Percentiles rank a stretch among this genome's conserved stretches.
Conservation (phyloP, 441 rosid genomes). For the Pelargonium myrrhifolium region DNA sequence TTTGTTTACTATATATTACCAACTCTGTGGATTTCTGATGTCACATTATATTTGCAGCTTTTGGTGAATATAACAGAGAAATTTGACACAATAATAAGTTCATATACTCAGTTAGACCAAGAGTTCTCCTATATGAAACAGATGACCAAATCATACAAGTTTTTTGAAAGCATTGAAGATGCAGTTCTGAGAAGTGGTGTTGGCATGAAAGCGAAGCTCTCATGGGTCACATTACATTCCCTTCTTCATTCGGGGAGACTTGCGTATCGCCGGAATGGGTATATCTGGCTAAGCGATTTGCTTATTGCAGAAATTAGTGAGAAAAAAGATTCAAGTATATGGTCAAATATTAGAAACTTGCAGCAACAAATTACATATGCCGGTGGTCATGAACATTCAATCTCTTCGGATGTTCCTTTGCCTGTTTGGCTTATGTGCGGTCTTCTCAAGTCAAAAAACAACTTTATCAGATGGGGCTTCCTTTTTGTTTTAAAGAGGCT, state of each 20-base stretch:
- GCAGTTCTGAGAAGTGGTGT: conserved; percentile 36
- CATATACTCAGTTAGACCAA: conserved; percentile 81
- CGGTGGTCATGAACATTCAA: conserved; percentile 55
- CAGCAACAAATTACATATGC: conserved; percentile 58
- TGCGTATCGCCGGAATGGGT: conserved; percentile 78
- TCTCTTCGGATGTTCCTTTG: conserved; percentile 69
- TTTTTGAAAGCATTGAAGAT: conserved; percentile 43
- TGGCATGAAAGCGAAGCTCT: conserved; percentile 47
- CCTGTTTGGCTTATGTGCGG: conserved; percentile 84
- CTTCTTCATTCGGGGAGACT: conserved; percentile 91
- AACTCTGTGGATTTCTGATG: conserved; percentile 13
- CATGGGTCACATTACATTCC: conserved; percentile 92
- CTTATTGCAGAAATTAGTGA: conserved; percentile 83
- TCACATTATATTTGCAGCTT: conserved; percentile 48
- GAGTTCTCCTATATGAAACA: conserved; percentile 80
- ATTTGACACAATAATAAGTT: conserved; percentile 65
- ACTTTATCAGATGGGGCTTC: conserved; percentile 77
- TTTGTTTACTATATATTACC: neutral
- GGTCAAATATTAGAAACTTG: conserved; percentile 66
- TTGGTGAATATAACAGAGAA: conserved; percentile 75
- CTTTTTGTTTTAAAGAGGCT: conserved; percentile 79
- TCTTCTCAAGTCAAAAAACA: conserved; percentile 81
- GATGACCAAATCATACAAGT: conserved; percentile 67
- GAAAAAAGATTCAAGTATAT: conserved; percentile 50
- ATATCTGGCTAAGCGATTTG: conserved; percentile 90